Conservation (phyloP, 2,329 filamentous ascomycete species). For the Hypocreales sp. region DNA sequence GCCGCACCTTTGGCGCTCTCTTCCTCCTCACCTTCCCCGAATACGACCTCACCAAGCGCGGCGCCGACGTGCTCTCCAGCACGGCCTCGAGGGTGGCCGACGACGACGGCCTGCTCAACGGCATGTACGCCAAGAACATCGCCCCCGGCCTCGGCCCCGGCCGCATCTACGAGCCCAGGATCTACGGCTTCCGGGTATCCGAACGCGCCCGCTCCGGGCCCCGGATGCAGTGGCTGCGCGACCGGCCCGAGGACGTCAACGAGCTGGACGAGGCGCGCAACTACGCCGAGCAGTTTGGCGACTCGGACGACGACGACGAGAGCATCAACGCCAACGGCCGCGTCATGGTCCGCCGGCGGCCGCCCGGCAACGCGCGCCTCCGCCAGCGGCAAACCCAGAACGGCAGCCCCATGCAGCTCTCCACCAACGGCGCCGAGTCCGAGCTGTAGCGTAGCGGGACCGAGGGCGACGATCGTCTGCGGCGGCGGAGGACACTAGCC, state of each 20-base stretch:
- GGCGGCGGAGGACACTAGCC: too few relatives aligned
- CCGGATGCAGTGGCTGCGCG: conserved; percentile 91
- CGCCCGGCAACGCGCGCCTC: conserved; percentile 23
- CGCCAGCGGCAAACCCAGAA: conserved; percentile 31
- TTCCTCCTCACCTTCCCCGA: conserved; percentile 99
- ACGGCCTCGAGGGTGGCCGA: conserved; percentile 17
- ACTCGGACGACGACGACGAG: conserved; percentile 47
- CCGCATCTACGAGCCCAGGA: conserved; percentile 85
- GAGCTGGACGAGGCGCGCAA: conserved; percentile 68
- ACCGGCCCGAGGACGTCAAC: conserved; percentile 62
- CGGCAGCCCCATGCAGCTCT: conserved; percentile 40
- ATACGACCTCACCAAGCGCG: conserved; percentile 68
- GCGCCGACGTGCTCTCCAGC: conserved; percentile 38
- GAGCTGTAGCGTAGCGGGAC: conserved; percentile 29
- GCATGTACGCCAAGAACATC: conserved; percentile 73
- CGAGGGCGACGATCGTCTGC: too few relatives aligned
- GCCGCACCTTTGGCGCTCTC: conserved; percentile 88
- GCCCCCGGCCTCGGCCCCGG: conserved; percentile 70
- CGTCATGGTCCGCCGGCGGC: conserved; percentile 25
- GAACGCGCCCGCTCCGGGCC: conserved; percentile 82
- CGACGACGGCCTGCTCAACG: conserved; percentile 55
- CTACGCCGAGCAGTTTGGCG: conserved; percentile 35
- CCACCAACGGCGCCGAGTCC: conserved; percentile 40
- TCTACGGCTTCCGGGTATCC: conserved; percentile 92
- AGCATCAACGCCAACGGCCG: conserved; percentile 27